Evolutionary conservation across 495 filamentous ascomycete genomes (phyloP).

Genomic region (Talaromyces thailandensis): DNA sequence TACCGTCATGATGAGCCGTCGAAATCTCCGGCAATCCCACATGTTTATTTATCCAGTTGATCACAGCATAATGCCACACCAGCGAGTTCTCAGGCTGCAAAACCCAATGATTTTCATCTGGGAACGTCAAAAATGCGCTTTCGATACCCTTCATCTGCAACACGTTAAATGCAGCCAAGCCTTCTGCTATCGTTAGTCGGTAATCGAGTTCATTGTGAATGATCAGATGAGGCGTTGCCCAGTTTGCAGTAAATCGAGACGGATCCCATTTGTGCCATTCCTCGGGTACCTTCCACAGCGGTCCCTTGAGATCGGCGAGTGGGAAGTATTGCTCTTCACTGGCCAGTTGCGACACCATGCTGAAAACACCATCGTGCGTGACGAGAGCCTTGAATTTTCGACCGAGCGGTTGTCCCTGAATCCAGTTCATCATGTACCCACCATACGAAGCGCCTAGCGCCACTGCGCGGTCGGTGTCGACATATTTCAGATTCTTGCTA

Average conservation of each 20-base stretch:
- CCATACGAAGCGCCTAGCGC: constrained; percentile 79
- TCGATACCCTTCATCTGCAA: constrained; percentile 55
- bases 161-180: constrained; percentile 80
- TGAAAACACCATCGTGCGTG: constrained; percentile 86
- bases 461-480: constrained; percentile 70
- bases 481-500: constrained; percentile 57
- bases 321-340: constrained; percentile 89
- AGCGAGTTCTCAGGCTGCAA: constrained; percentile 85
- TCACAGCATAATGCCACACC: constrained; percentile 81
- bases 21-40: constrained; percentile 42
- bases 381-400: constrained; percentile 85
- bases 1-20: constrained; percentile 2
- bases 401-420: constrained; percentile 41
- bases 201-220: constrained; percentile 94
- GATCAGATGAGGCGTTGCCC: constrained; percentile 80
- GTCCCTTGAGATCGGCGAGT: constrained; percentile 71
- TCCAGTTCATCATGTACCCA: constrained; percentile 76
- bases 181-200: constrained; percentile 73
- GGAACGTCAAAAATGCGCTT: constrained; percentile 62
- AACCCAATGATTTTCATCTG: constrained; percentile 84
- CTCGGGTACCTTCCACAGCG: constrained; percentile 62
- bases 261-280: constrained; percentile 82
- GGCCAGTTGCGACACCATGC: constrained; percentile 61
- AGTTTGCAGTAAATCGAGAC: constrained; percentile 53
- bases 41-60: constrained; percentile 84